These are phyloP conservation scores for Coemansia umbellata DNA, from an alignment of 192 early-diverging fungal genomes.

Conservation along the genomic window DNA sequence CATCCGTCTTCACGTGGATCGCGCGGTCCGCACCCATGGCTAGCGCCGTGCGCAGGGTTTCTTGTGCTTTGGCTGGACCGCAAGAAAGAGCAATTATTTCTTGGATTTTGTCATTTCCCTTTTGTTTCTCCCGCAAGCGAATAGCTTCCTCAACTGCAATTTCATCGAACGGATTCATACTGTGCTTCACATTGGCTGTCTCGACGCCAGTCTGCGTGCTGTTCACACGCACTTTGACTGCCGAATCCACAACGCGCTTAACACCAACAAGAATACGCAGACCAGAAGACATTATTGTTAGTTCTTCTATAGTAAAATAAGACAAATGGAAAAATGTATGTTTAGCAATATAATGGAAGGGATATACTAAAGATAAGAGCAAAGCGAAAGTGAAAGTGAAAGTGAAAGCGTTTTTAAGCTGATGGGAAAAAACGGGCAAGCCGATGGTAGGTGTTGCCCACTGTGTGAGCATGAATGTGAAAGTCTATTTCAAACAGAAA, in stretches of 20 bases:
- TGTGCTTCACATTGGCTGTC: slow-evolving; percentile 91
- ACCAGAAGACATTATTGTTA: no score
- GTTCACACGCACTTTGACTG: slow-evolving; percentile 97
- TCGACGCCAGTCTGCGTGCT: slow-evolving; percentile 84
- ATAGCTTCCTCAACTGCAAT: slow-evolving; percentile 98
- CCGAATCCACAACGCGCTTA: slow-evolving; percentile 98
- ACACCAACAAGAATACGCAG: slow-evolving; percentile 85
- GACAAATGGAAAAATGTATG: no score
- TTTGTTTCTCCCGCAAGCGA: slow-evolving; percentile 78
- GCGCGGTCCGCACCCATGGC: slow-evolving; percentile 98
- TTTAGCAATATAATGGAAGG: no score
- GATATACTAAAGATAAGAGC: no score
- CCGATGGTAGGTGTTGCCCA: no score
- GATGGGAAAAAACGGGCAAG: no score
- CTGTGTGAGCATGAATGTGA: no score
- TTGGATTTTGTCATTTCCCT: slow-evolving; percentile 53
- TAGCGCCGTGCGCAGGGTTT: slow-evolving; percentile 91
- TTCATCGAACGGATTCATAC: slow-evolving; percentile 99
- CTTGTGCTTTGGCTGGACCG: slow-evolving; percentile 84
- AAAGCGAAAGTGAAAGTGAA: no score
- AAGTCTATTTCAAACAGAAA: no score
- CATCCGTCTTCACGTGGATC: slow-evolving; percentile 84
- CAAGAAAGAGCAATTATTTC: slow-evolving; percentile 89
- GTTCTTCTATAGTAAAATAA: no score
- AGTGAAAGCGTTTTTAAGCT: no score